Evolutionary conservation across 148 eudicot genomes (phyloP).

Genomic region (Vaccinium darrowii): DNA sequence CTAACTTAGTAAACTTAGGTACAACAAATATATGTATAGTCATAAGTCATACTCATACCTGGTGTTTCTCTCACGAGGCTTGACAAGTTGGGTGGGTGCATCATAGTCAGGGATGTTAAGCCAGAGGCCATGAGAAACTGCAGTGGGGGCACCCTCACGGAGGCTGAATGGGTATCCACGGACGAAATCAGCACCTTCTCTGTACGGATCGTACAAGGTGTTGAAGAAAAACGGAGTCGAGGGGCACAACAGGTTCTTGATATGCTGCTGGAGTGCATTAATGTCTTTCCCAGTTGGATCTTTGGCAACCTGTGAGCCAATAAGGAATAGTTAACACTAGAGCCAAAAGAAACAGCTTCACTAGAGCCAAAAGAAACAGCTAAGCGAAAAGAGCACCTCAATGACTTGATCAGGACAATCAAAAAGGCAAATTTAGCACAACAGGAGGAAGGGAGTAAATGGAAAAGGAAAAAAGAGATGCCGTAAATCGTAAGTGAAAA

Average conservation of each 20-base stretch:
- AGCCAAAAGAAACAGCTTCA: background rate
- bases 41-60: slow-evolving; percentile 31
- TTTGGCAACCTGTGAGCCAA: slow-evolving; percentile 62
- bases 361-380: background rate
- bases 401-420: slow-evolving; percentile 3
- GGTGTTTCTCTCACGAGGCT: slow-evolving; percentile 85
- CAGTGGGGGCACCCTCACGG: slow-evolving; percentile 80
- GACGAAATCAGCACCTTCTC: slow-evolving; percentile 79
- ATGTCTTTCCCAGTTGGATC: slow-evolving; percentile 73
- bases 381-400: background rate
- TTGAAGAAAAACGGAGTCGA: slow-evolving; percentile 84
- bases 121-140: slow-evolving; percentile 87
- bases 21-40: background rate
- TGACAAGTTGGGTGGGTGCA: slow-evolving; percentile 92
- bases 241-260: slow-evolving; percentile 64
- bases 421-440: background rate
- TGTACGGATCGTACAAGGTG: slow-evolving; percentile 78
- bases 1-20: background rate
- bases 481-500: background rate
- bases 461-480: background rate
- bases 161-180: slow-evolving; percentile 90
- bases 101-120: slow-evolving; percentile 82
- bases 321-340: slow-evolving; percentile 11
- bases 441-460: background rate
- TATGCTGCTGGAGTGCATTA: slow-evolving; percentile 80